Percentiles rank a stretch among this genome's conserved stretches.
Conservation (phyloP, 1,139 yeast species). For the Casaregolazyma suthepensis region DNA sequence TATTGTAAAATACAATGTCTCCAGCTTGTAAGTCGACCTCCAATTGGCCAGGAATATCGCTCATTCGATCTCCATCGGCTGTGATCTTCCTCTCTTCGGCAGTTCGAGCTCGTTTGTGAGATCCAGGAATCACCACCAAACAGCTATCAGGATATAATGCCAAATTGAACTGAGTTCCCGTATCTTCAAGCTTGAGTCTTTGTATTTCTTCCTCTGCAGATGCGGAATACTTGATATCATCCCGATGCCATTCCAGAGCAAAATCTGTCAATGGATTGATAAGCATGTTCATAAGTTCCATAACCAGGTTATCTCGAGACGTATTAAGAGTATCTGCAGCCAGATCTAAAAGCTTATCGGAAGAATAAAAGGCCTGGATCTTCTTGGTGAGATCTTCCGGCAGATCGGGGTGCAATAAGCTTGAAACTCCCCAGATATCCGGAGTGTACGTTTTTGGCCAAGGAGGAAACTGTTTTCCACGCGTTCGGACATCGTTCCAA, state of each 20-base stretch:
- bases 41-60: constrained; percentile 33
- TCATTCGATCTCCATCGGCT: constrained; percentile 33
- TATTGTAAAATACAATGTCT: constrained; percentile 50
- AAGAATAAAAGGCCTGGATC: constrained; percentile 44
- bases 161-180: constrained; percentile 52
- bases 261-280: constrained; percentile 52
- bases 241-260: constrained; percentile 54
- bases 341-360: constrained; percentile 38
- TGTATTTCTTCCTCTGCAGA: constrained; percentile 43
- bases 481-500: constrained; percentile 49
- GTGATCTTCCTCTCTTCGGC: constrained; percentile 44
- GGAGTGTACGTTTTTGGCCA: constrained; percentile 53
- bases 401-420: constrained; percentile 47
- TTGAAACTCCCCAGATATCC: constrained; percentile 53
- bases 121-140: constrained; percentile 47
- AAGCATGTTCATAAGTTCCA: constrained; percentile 54
- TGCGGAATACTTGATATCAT: constrained; percentile 47
- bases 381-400: constrained; percentile 31
- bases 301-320: constrained; percentile 35
- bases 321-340: constrained; percentile 45
- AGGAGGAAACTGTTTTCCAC: constrained; percentile 55
- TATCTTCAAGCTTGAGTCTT: constrained; percentile 40
- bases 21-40: constrained; percentile 46
- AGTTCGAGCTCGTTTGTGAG: constrained; percentile 46
- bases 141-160: constrained; percentile 47